phyloP scores from a whole-genome alignment of 495 filamentous ascomycete genomes.

The Trichoderma asperelloides region DNA sequence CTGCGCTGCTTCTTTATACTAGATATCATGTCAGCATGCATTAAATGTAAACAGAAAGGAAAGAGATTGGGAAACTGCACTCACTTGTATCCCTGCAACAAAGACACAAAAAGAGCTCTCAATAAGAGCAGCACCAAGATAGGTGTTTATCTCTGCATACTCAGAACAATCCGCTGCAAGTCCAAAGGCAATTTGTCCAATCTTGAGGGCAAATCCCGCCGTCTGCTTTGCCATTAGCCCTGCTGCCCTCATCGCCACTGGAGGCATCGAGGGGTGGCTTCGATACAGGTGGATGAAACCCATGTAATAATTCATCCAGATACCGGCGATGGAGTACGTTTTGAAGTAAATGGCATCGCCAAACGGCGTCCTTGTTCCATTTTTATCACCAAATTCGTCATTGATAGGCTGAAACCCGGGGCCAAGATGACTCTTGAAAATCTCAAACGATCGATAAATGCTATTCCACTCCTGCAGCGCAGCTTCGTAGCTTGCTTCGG shows the following conservation, averaged over 20 bases:
- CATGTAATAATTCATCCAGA: slow-evolving; percentile 80
- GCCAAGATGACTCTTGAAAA: slow-evolving; percentile 57
- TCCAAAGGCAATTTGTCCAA: slow-evolving; percentile 76
- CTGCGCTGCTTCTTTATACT: slow-evolving; percentile 65
- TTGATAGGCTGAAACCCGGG: slow-evolving; percentile 71
- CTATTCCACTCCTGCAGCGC: slow-evolving; percentile 73
- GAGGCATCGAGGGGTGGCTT: slow-evolving; percentile 81
- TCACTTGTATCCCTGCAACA: slow-evolving; percentile 65
- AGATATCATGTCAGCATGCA: slow-evolving; percentile 12
- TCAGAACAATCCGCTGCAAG: slow-evolving; percentile 57
- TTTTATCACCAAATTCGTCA: slow-evolving; percentile 54
- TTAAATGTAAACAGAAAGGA: neutral
- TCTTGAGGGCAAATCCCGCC: slow-evolving; percentile 55
- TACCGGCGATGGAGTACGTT: slow-evolving; percentile 72
- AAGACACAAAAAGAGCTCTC: slow-evolving; percentile 76
- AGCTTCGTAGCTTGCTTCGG: slow-evolving; percentile 53
- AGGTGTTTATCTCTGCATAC: slow-evolving; percentile 58
- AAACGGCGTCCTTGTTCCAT: slow-evolving; percentile 51
- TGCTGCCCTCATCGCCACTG: slow-evolving; percentile 78
- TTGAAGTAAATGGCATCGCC: slow-evolving; percentile 76
- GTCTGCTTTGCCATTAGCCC: slow-evolving; percentile 64
- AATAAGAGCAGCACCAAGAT: slow-evolving; percentile 70
- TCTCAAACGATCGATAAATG: slow-evolving; percentile 61
- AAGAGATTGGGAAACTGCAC: slow-evolving; percentile 8
- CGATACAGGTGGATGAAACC: slow-evolving; percentile 69